phyloP scores from a whole-genome alignment of 805 yeast species.

The Candida boleticola region DNA sequence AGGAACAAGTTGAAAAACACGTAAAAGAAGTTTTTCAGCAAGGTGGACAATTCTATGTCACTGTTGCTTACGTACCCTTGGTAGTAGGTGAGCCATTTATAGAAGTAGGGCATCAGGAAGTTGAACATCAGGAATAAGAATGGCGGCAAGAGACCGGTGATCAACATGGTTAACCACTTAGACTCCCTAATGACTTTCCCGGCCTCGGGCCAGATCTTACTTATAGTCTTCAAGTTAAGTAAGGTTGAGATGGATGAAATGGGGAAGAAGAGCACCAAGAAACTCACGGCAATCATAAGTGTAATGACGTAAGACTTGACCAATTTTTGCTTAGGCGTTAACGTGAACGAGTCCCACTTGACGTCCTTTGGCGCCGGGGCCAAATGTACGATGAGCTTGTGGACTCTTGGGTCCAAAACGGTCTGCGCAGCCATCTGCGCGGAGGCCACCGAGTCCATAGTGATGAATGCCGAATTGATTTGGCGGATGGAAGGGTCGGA shows the following conservation, averaged over 20 bases:
- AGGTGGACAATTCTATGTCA: constrained; percentile 55
- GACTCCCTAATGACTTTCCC: constrained; percentile 53
- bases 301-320: constrained; percentile 41
- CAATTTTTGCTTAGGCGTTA: constrained; percentile 38
- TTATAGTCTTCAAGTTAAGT: constrained; percentile 53
- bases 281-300: constrained; percentile 44
- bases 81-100: constrained; percentile 45
- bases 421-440: constrained; percentile 52
- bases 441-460: constrained; percentile 48
- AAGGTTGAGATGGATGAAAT: constrained; percentile 57
- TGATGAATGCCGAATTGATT: constrained; percentile 45
- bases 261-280: constrained; percentile 52
- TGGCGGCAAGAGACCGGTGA: constrained; percentile 63
- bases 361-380: constrained; percentile 51
- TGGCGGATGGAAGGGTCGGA: constrained; percentile 34
- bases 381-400: constrained; percentile 38
- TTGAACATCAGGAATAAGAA: constrained; percentile 55
- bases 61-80: constrained; percentile 59
- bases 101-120: constrained; percentile 53
- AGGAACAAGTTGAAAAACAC: constrained; percentile 60
- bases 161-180: constrained; percentile 51
- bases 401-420: constrained; percentile 43
- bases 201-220: constrained; percentile 57
- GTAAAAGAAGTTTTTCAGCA: constrained; percentile 58
- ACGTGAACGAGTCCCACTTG: constrained; percentile 44